Base-by-base conservation (phyloP, 2,329 filamentous ascomycete genomes). In the Cladophialophora carrionii region DNA sequence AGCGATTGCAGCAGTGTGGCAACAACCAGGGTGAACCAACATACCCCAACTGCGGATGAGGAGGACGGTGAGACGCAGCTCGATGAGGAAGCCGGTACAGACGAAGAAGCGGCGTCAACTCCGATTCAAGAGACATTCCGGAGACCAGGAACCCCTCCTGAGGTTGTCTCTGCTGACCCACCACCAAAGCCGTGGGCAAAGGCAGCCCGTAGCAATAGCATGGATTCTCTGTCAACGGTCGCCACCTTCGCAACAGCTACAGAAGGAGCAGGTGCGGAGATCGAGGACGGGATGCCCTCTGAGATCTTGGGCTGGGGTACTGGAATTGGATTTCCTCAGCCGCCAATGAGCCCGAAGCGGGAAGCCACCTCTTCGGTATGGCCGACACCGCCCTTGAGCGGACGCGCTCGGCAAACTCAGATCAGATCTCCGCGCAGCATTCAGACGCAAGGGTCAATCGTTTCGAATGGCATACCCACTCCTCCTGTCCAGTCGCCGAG, bases 181-280 rank as follows among this genome's bases (percentile, higher is more conserved):
- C 34, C 57, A 9, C 65, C 66, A 22, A 65, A 66, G 57, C 65
- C 68, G 1, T 69, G 69, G 69, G 63, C 59, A 51, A 68, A 68
- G 41, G 54, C 63, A 14, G 51, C 59, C 6, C 82, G 87, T 58
- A 82, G 81, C 22, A 78, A 82, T 43, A 89, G 86, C 66, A 76
- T 77, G n/a, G 83, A 85, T 65, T 88, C 86, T 0, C 74, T 86
- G 24, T 88, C 86, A 10, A 88, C 85, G 0, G 75, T 84, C 9
- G 84, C 83, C 22, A 85, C 85, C 0, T 90, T 89, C 73, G 86
- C 85, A 1, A 89, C 87, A 1, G 87, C 87, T 4, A 83, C 78
- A 3, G 86, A 88, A 74, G 83, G 81, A 10, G 73, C 71, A 29
- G 71, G 72, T 4, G 75, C 69, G 14, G 71, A 75, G 53, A 69